These are phyloP conservation scores for Gaultheria prostrata DNA, from an alignment of 148 eudicot species.

Conservation along the genomic window DNA sequence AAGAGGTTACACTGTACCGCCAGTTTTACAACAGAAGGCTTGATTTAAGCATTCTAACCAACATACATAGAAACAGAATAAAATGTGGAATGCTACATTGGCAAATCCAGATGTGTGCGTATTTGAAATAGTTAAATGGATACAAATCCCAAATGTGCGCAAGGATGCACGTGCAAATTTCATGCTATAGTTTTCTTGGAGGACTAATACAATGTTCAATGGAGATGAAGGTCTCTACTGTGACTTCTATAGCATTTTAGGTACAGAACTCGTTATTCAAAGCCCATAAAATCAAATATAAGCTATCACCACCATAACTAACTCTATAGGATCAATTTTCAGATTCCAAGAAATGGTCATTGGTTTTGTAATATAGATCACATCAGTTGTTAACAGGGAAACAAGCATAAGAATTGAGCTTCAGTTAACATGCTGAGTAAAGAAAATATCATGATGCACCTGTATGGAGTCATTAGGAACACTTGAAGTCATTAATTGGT, in stretches of 20 bases:
- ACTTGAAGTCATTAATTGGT: background rate
- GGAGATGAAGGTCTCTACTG: background rate
- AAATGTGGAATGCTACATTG: background rate
- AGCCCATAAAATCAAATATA: background rate
- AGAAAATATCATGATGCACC: conserved; percentile 16
- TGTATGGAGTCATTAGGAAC: background rate
- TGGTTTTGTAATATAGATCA: background rate
- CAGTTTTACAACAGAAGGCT: background rate
- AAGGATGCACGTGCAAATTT: background rate
- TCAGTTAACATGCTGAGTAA: background rate
- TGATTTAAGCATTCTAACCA: background rate
- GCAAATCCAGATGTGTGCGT: background rate
- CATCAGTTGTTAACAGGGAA: background rate
- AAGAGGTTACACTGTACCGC: background rate
- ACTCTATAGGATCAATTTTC: background rate
- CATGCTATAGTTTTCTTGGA: background rate
- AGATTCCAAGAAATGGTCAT: background rate
- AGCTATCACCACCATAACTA: background rate
- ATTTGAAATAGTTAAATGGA: background rate
- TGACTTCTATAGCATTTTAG: conserved; percentile 1
- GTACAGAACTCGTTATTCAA: background rate
- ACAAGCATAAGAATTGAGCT: background rate
- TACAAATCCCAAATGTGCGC: background rate
- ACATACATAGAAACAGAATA: background rate
- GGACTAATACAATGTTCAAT: background rate